Percentiles rank a stretch among this genome's conserved stretches.
These are phyloP conservation scores for Elsinoe ampelina DNA, from an alignment of 2,329 filamentous ascomycete species.

Conservation along the genomic window DNA sequence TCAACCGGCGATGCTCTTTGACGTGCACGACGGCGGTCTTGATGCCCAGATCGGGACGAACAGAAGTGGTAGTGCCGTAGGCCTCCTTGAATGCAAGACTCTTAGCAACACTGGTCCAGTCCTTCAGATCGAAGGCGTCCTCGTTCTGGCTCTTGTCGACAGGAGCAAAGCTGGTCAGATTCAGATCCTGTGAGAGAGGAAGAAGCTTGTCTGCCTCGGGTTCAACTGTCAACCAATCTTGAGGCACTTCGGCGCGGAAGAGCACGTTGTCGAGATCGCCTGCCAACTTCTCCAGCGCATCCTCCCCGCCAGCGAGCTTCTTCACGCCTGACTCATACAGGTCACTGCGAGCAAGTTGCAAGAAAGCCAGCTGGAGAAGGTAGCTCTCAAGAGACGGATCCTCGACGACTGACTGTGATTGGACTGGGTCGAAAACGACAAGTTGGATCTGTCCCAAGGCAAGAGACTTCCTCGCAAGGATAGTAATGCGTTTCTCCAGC, in stretches of 20 bases:
- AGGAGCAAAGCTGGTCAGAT: conserved; percentile 69
- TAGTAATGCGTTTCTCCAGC: conserved; percentile 74
- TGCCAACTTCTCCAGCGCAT: conserved; percentile 52
- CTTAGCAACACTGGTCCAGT: conserved; percentile 80
- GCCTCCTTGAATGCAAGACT: conserved; percentile 90
- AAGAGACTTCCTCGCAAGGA: conserved; percentile 59
- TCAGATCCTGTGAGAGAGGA: conserved; percentile 54
- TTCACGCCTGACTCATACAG: conserved; percentile 52
- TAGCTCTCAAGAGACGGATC: conserved; percentile 53
- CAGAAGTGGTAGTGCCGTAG: conserved; percentile 60
- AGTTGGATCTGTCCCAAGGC: conserved; percentile 62
- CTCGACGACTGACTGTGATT: conserved; percentile 58
- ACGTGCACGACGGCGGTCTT: conserved; percentile 84
- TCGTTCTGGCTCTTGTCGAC: conserved; percentile 71
- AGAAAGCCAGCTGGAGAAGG: conserved; percentile 71
- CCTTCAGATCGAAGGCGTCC: conserved; percentile 54
- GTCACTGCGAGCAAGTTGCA: conserved; percentile 64
- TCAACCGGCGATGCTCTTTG: conserved; percentile 91
- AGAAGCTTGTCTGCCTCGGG: conserved; percentile 46
- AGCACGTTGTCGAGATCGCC: conserved; percentile 58
- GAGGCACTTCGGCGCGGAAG: conserved; percentile 64
- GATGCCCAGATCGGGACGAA: conserved; percentile 77
- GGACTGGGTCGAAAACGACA: conserved; percentile 63
- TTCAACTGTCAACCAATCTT: conserved; percentile 67
- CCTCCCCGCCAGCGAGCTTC: conserved; percentile 56